Base-by-base conservation (phyloP, 1,284 basidiomycete species). In the Chalciporus sp. region DNA sequence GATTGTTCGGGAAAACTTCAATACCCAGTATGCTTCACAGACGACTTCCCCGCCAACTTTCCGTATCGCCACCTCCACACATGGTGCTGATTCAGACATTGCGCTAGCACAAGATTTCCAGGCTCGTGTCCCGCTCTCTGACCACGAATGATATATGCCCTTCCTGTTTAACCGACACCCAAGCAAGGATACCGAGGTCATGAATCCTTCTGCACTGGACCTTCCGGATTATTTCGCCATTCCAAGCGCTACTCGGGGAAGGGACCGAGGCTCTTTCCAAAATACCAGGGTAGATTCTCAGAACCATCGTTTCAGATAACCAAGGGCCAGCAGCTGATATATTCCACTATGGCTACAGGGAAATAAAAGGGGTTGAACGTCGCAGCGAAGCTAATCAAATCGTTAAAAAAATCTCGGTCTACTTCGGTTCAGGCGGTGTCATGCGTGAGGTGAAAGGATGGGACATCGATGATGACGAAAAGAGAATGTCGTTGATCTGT, bases 121-220 rank as follows among this genome's bases (percentile, higher is more conserved):
- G 16, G 14, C 17, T n/a, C 27, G 23, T n/a, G 41, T 57, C n/a
- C 49, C 56, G 11, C 47, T 57, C 14, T 42, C 53, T 7, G 37
- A 23, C n/a, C 55, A 58, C 53, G 47, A 47, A n/a, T 37, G 49
- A 11, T 58, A 58, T 39, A 16, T 46, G 20, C 53, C 53, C 0
- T 52, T 55, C 47, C 31, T 49, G 19, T 55, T 58, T 20, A 42
- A 55, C 12, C 35, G 49, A n/a, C 45, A 31, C 7, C 54, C 46
- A 31, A 53, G 54, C 29, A 51, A 57, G 27, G 47, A 55, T 17
- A 23, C 23, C 10, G 51, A 52, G 16, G 50, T 56, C 26, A 26
- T 27, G 26, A 42, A 58, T 20, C 42, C 56, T 12, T 47, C 56
- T 29, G 28, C 57, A 6, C 57, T 48, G 5, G 55, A 51, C 19